Conservation (phyloP, 1,284 basidiomycete genomes). For the Anthracocystis walkeri region DNA sequence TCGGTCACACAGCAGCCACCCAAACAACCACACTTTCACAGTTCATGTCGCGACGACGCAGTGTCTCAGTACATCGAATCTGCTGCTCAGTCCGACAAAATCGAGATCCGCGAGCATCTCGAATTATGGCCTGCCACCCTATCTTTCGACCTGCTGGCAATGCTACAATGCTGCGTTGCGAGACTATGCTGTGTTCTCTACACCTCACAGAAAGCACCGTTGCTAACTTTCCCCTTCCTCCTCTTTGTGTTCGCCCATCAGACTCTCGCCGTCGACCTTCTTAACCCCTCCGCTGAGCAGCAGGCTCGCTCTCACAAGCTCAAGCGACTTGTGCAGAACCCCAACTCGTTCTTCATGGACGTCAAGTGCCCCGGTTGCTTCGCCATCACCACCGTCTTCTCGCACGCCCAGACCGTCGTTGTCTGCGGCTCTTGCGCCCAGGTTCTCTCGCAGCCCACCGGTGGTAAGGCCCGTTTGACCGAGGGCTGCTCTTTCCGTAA, state of each 20-base stretch:
- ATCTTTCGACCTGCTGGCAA: background rate
- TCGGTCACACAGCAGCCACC: too few relatives aligned
- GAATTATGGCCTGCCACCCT: too few relatives aligned
- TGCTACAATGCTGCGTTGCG: slow-evolving; percentile 3
- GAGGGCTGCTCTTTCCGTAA: slow-evolving; percentile 75
- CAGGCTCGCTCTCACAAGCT: slow-evolving; percentile 86
- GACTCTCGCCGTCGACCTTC: slow-evolving; percentile 98
- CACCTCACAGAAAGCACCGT: background rate
- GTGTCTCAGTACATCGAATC: too few relatives aligned
- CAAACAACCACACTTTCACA: too few relatives aligned
- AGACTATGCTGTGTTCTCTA: background rate
- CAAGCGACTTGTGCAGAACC: slow-evolving; percentile 96
- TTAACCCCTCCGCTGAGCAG: slow-evolving; percentile 90
- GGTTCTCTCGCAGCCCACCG: slow-evolving; percentile 97
- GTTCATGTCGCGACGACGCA: too few relatives aligned
- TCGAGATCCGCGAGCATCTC: too few relatives aligned
- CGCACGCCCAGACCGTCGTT: slow-evolving; percentile 92
- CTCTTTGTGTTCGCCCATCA: slow-evolving; percentile 67
- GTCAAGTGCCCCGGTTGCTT: slow-evolving; percentile 99
- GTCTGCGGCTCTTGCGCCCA: slow-evolving; percentile 92
- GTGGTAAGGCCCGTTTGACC: slow-evolving; percentile 97
- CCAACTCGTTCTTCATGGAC: slow-evolving; percentile 91
- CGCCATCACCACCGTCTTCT: slow-evolving; percentile 93
- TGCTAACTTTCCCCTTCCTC: slow-evolving; percentile 9
- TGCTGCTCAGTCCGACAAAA: too few relatives aligned